phyloP scores from a whole-genome alignment of 257 asterid genomes.

The Plantago ovata region DNA sequence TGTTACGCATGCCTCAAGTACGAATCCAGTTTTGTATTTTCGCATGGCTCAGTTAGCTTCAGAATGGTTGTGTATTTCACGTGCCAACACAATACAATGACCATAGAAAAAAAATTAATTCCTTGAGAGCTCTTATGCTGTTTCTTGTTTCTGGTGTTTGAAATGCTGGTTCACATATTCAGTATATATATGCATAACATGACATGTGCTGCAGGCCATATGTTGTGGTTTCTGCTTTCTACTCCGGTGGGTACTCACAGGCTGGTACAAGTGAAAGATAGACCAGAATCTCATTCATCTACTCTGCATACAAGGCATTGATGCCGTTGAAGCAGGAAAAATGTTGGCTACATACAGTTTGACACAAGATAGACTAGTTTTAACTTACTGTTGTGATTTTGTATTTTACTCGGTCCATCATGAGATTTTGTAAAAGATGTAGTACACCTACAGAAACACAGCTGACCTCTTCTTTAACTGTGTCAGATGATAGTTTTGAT shows the following conservation, averaged over 20 bases:
- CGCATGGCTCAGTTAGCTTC: too few relatives aligned
- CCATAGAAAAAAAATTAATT: too few relatives aligned
- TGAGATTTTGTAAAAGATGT: conserved; percentile 16
- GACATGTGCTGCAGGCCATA: conserved; percentile 42
- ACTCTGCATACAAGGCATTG: not conserved
- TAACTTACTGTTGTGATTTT: not conserved
- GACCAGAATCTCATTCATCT: not conserved
- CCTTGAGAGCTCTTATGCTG: not conserved
- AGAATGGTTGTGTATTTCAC: too few relatives aligned
- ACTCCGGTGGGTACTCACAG: conserved; percentile 80
- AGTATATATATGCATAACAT: not conserved
- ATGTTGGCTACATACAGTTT: not conserved
- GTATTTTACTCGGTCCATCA: not conserved
- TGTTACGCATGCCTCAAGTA: too few relatives aligned
- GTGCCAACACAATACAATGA: too few relatives aligned
- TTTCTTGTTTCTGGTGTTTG: not conserved
- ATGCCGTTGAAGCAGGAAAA: conserved; percentile 1
- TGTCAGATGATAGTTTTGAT: not conserved
- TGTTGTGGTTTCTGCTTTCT: conserved; percentile 78
- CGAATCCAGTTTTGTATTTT: too few relatives aligned
- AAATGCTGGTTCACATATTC: not conserved
- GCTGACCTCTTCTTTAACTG: conserved; percentile 6
- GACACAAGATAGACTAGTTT: conserved; percentile 11
- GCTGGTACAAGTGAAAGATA: conserved; percentile 75
- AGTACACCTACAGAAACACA: not conserved